phyloP scores from a whole-genome alignment of 1,139 yeast genomes.

The Saccharomyces hybrid region DNA sequence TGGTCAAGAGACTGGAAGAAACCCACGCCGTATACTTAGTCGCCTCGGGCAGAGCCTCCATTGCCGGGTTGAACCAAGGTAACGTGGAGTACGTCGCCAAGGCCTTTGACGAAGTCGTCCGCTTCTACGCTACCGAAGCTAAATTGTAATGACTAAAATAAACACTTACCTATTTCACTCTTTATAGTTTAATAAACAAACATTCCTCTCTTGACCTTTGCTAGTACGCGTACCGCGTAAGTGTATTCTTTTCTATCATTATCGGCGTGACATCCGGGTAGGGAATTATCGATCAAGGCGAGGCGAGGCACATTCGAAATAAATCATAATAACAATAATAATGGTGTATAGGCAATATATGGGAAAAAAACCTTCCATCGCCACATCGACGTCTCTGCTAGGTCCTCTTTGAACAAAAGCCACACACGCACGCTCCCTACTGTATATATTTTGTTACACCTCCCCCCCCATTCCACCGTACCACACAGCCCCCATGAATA shows the following conservation, averaged over 20 bases:
- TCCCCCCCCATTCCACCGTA: background rate
- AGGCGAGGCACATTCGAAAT: background rate
- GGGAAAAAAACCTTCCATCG: background rate
- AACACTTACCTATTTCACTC: background rate
- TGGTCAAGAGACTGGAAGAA: constrained; percentile 70
- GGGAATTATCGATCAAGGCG: background rate
- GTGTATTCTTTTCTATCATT: background rate
- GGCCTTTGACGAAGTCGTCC: constrained; percentile 74
- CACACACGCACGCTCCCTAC: background rate
- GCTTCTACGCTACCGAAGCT: constrained; percentile 33
- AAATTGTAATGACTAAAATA: constrained; percentile 4
- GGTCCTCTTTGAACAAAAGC: background rate
- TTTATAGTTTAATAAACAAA: background rate
- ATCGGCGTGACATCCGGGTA: background rate
- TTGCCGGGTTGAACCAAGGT: constrained; percentile 81
- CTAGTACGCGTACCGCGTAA: background rate
- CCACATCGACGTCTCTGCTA: background rate
- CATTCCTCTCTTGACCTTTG: too few species aligned
- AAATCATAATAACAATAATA: background rate
- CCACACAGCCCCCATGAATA: constrained; percentile 16
- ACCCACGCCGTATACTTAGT: constrained; percentile 75
- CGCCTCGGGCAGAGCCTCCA: constrained; percentile 83
- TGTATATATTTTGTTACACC: background rate
- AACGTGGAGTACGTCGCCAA: constrained; percentile 76
- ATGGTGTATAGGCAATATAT: background rate